Base-by-base conservation (phyloP, 805 yeast genomes). In the Phaffomyces opuntiae region DNA sequence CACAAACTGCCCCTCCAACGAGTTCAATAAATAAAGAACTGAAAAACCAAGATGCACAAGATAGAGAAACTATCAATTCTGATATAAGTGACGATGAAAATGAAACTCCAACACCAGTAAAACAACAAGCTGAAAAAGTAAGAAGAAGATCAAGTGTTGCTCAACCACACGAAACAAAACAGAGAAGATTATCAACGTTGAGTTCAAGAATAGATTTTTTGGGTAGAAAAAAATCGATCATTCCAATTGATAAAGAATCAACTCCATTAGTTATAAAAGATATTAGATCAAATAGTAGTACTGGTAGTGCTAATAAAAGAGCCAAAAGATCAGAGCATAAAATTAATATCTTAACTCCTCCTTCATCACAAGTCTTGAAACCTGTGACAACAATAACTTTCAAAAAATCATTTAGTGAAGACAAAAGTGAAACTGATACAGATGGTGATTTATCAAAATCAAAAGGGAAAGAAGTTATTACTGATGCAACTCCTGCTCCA, bases 171-270 rank as follows among this genome's bases (percentile, higher is more conserved):
- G 53, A 52, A 9, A 50, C 54, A 36, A 49, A 56, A 56, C 49
- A 69, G 63, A 51, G 65, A 64, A 49, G 80, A 68, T 32, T 77
- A 60, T 51, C 67, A 46, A 54, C 69, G 33, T 46, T 70, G 59
- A 50, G 63, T 53, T 17, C 64, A 14, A 62, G 57, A 46, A 21
- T 61, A 16, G 54, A 64, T 6, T 60, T 57, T 21, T 62, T 68
- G 17, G 51, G 68, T n/a, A 61, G 63, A 44, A 64, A 61, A 46
- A 46, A 56, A 27, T 31, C 52, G 4, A 40, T 36, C 21, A 14
- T 25, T 11, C 21, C 36, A 25, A 19, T 29, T 9, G 31, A 29
- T 29, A 29, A 29, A 29, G 31, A 29, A 29, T 29, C 31, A 11
- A 29, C 31, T 29, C 31, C 31, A 12, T 29, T 29, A 11, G 13